phyloP scores from a whole-genome alignment of 2,329 filamentous ascomycete species.

The Dryadomyces sulphureus region DNA sequence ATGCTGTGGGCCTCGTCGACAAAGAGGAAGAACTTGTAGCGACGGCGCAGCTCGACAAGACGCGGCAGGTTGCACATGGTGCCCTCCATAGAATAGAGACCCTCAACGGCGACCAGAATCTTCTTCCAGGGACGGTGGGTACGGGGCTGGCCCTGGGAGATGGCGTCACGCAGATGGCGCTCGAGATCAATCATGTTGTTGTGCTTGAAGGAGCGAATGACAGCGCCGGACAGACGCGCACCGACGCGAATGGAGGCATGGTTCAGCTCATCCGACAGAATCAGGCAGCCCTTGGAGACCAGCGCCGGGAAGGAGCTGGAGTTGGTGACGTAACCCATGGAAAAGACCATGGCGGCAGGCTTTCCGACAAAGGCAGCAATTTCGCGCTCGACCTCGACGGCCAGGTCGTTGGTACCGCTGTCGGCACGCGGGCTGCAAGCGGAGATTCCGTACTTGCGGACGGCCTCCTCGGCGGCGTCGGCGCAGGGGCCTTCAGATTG shows the following conservation, averaged over 20 bases:
- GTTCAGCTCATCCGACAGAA: conserved; percentile 95
- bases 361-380: conserved; percentile 90
- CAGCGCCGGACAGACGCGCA: conserved; percentile 81
- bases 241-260: conserved; percentile 96
- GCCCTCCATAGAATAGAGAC: conserved; percentile 98
- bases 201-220: conserved; percentile 94
- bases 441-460: conserved; percentile 75
- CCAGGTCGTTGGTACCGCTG: conserved; percentile 73
- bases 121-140: conserved; percentile 99
- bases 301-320: conserved; percentile 83
- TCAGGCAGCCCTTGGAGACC: conserved; percentile 80
- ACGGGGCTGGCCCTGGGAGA: conserved; percentile 90
- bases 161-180: conserved; percentile 72
- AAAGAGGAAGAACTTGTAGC: conserved; percentile 95
- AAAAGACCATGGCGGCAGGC: conserved; percentile 89
- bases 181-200: conserved; percentile 90
- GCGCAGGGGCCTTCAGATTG: conserved; percentile 95
- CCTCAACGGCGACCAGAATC: conserved; percentile 91
- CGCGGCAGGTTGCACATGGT: conserved; percentile 97
- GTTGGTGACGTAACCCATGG: conserved; percentile 97
- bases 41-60: conserved; percentile 71
- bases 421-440: conserved; percentile 71
- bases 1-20: conserved; percentile 95
- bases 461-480: conserved; percentile 74
- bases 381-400: conserved; percentile 76